These are phyloP conservation scores for Closterium sp. DNA, from an alignment of 139 green algal genomes.

Conservation along the genomic window DNA sequence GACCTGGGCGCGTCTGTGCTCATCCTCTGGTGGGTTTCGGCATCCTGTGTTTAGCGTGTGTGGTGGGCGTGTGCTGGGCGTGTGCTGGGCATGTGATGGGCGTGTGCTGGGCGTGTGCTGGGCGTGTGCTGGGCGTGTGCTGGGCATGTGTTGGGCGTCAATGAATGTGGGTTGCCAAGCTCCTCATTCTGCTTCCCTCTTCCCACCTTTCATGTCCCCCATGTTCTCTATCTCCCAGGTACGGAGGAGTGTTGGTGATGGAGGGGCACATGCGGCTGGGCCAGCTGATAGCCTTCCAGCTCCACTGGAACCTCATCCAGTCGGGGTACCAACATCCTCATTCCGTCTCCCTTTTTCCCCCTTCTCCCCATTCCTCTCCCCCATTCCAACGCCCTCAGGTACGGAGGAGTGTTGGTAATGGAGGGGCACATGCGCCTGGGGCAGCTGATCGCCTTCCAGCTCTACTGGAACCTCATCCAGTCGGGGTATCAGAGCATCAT, in stretches of 20 bases:
- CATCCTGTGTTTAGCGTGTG: too few relatives aligned
- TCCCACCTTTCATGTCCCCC: too few relatives aligned
- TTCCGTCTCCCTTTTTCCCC: neutral
- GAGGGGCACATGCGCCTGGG: constrained; percentile 38
- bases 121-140: neutral
- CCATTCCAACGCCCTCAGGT: constrained; percentile 7
- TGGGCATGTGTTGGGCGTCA: too few relatives aligned
- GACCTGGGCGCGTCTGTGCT: constrained; percentile 57
- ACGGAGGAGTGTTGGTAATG: constrained; percentile 49
- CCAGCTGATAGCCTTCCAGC: constrained; percentile 56
- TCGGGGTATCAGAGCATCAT: constrained; percentile 47
- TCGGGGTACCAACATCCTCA: neutral
- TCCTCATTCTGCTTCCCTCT: too few relatives aligned
- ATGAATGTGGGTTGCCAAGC: too few relatives aligned
- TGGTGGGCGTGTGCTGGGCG: neutral
- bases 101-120: neutral
- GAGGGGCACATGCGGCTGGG: constrained; percentile 39
- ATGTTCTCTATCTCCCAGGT: constrained; percentile 2
- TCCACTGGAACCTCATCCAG: constrained; percentile 55
- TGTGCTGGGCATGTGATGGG: neutral
- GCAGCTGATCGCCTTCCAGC: constrained; percentile 56
- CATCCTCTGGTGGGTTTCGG: constrained; percentile 53
- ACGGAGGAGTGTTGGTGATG: constrained; percentile 52
- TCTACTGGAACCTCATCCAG: constrained; percentile 53
- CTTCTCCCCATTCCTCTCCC: neutral